Base-by-base conservation (phyloP, 768 basidiomycete species). In the Lentinus tigrinus region DNA sequence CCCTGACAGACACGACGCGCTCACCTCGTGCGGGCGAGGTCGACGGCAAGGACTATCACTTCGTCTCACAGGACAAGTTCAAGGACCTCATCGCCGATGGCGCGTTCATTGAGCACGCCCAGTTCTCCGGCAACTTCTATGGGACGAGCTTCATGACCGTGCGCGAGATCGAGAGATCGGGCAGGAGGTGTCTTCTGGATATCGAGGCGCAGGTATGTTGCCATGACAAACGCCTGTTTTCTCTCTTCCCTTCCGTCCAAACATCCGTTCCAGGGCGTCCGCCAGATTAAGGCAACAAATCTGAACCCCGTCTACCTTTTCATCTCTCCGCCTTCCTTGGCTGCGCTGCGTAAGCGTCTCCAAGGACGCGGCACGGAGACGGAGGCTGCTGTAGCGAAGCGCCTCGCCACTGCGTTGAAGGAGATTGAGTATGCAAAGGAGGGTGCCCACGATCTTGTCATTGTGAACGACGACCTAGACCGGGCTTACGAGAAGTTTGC, bases 31-130 rank as follows among this genome's bases (percentile, higher is more conserved):
- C 87, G 10, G 93, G 91, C 17, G 96, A 98, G 65, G 74, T 74
- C 27, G 78, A 94, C 69, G 94, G 94, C 50, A 81, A 82, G 64
- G 87, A 93, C 59, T 98, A 98, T 73, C 83, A 94, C 72, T 98
- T 97, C 66, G 87, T 93, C 13, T 75, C 81, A 13, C 74, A 76
- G 27, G 83, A 88, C n/a, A 74, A 71, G 21, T 98, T 98, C 77
- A 80, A 79, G 64, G 74, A 81, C 24, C 82, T 96, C 63, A 81
- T 93, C 46, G 70, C 72, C 17, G 74, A 85, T 24, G 78, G 82
- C 54, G 93, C 89, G 19, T 98, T 98, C 73, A 89, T 98, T 63
- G 96, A 98, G 74, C 84, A 93, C 65, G 94, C 96, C 16, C 87
- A 96, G 72, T 98, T 96, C 75, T 93, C 91, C 0, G 85, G 88